These are phyloP conservation scores for Bacterosira constricta DNA, from an alignment of 108 stramenopile genomes.

Conservation along the genomic window DNA sequence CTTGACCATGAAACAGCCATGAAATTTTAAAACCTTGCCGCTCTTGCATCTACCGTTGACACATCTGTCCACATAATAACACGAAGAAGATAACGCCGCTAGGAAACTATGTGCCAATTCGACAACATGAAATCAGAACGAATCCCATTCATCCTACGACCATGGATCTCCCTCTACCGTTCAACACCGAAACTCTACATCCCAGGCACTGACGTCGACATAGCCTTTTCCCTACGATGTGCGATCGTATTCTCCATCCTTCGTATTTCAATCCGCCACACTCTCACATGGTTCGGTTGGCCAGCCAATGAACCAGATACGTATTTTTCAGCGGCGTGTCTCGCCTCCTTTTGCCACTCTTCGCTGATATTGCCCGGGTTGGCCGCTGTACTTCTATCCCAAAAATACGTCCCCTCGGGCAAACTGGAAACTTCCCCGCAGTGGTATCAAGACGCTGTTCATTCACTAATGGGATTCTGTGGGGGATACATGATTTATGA, in stretches of 20 bases:
- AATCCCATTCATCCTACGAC: slow-evolving; percentile 8
- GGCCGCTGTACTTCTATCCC: slow-evolving; percentile 18
- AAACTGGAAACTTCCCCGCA: slow-evolving; percentile 19
- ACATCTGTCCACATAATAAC: too few species aligned
- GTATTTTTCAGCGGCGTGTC: slow-evolving; percentile 18
- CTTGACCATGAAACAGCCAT: too few species aligned
- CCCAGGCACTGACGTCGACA: slow-evolving; percentile 28
- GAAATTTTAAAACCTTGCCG: too few species aligned
- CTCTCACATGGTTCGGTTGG: slow-evolving; percentile 25
- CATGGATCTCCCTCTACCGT: slow-evolving; percentile 40
- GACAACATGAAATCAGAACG: not conserved
- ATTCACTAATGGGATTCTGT: slow-evolving; percentile 37
- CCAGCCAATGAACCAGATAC: slow-evolving; percentile 12
- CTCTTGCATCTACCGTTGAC: too few species aligned
- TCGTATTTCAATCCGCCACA: slow-evolving; percentile 9
- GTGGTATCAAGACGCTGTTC: slow-evolving; percentile 42
- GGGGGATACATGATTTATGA: slow-evolving; percentile 56
- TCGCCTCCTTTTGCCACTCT: slow-evolving; percentile 24
- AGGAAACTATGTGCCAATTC: not conserved
- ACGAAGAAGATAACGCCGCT: not conserved
- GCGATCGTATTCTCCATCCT: slow-evolving; percentile 23
- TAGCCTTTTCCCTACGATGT: slow-evolving; percentile 31
- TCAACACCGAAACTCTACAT: slow-evolving; percentile 32
- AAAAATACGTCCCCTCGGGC: slow-evolving; percentile 28
- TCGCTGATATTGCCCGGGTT: slow-evolving; percentile 32